Percentiles rank a stretch among this genome's conserved stretches.
Conservation (phyloP, 2,329 filamentous ascomycete species). For the Cordyceps cateniannulata region DNA sequence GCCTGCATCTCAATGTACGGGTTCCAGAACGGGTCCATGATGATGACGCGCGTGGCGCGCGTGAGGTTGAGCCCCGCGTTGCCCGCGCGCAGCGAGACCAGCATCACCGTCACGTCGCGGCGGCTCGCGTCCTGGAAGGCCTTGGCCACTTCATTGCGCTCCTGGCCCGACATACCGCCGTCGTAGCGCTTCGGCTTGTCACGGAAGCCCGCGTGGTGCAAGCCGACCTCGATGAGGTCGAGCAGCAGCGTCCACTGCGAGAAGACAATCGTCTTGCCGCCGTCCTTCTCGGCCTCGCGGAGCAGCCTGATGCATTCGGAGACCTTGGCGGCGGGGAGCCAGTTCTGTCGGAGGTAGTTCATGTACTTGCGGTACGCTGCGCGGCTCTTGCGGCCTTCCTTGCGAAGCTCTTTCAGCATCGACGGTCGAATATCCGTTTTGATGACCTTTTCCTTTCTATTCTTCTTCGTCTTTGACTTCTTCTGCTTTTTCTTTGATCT, state of each 20-base stretch:
- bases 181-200: slow-evolving; percentile 68
- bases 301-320: slow-evolving; percentile 71
- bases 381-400: slow-evolving; percentile 56
- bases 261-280: slow-evolving; percentile 69
- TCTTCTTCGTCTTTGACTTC: slow-evolving; percentile 17
- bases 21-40: slow-evolving; percentile 93
- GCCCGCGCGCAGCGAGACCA: slow-evolving; percentile 76
- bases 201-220: slow-evolving; percentile 53
- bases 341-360: slow-evolving; percentile 59
- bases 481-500: slow-evolving; percentile 16
- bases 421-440: slow-evolving; percentile 42
- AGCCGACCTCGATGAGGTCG: slow-evolving; percentile 65
- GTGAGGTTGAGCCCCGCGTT: slow-evolving; percentile 82
- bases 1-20: slow-evolving; percentile 90
- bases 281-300: slow-evolving; percentile 53
- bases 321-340: slow-evolving; percentile 75
- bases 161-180: slow-evolving; percentile 64
- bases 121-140: slow-evolving; percentile 53
- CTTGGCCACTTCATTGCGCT: slow-evolving; percentile 63
- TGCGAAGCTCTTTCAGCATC: slow-evolving; percentile 59
- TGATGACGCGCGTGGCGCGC: slow-evolving; percentile 76
- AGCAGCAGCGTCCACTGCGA: slow-evolving; percentile 74
- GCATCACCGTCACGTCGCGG: slow-evolving; percentile 64
- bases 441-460: slow-evolving; percentile 30
- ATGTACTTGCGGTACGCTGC: slow-evolving; percentile 64